A percentile compares a stretch with the other conserved stretches of the same genome.
Conservation (phyloP, 2,329 filamentous ascomycete species). For the Diaporthe citriasiana region DNA sequence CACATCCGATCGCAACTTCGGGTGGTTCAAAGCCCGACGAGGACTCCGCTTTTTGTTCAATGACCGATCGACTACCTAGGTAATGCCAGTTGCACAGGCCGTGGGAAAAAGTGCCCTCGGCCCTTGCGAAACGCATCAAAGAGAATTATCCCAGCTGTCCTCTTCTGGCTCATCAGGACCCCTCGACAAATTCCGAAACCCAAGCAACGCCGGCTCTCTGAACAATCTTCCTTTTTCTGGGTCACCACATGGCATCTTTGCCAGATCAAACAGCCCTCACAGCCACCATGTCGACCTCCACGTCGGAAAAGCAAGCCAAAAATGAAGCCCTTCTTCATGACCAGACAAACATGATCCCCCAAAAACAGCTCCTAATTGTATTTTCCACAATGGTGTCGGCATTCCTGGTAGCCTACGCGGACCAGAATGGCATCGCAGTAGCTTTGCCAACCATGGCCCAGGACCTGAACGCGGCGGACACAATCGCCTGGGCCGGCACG, state of each 20-base stretch:
- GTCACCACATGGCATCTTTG: neutral
- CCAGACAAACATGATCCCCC: slow-evolving; percentile 54
- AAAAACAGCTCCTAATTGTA: slow-evolving; percentile 50
- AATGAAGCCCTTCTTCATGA: slow-evolving; percentile 30
- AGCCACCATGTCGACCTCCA: neutral
- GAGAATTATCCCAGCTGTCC: neutral
- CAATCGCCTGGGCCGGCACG: slow-evolving; percentile 54
- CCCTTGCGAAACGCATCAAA: neutral
- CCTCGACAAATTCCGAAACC: neutral
- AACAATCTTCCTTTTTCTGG: neutral
- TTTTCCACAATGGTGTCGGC: slow-evolving; percentile 49
- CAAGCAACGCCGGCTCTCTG: neutral
- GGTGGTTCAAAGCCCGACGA: neutral
- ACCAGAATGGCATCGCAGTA: slow-evolving; percentile 54
- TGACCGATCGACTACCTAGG: neutral
- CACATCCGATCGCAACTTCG: slow-evolving; percentile 16
- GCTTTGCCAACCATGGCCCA: slow-evolving; percentile 55
- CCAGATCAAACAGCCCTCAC: neutral
- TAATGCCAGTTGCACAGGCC: neutral
- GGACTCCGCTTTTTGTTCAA: neutral
- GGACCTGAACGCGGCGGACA: slow-evolving; percentile 50
- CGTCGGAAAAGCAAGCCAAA: slow-evolving; percentile 22
- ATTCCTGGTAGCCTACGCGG: slow-evolving; percentile 54
- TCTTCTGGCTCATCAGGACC: neutral
- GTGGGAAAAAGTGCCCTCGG: neutral